These are phyloP conservation scores for Metarhizium album DNA, from an alignment of 2,329 filamentous ascomycete species.

Conservation along the genomic window DNA sequence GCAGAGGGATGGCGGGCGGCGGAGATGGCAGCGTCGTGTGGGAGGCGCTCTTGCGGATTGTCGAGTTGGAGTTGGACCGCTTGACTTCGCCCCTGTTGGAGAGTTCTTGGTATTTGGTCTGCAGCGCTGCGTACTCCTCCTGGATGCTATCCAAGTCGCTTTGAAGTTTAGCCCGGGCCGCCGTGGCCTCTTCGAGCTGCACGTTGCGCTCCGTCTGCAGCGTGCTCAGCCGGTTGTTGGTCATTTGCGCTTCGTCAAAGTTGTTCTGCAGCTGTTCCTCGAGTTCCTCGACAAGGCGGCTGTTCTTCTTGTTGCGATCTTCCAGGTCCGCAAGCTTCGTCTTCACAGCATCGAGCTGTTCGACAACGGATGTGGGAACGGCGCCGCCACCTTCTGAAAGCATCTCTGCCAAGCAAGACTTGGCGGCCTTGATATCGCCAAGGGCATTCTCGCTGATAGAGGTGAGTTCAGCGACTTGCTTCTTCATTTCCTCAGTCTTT, in stretches of 20 bases:
- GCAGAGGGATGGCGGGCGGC: conserved; percentile 89
- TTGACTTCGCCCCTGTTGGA: conserved; percentile 34
- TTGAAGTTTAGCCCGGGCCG: conserved; percentile 51
- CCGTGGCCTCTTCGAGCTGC: conserved; percentile 69
- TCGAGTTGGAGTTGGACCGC: conserved; percentile 53
- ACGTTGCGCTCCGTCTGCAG: conserved; percentile 63
- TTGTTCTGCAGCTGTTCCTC: conserved; percentile 93
- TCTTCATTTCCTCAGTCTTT: conserved; percentile 46
- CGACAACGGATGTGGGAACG: conserved; percentile 35
- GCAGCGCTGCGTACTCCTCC: conserved; percentile 63
- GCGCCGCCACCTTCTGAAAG: conserved; percentile 36
- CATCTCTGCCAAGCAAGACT: conserved; percentile 41
- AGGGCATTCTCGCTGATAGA: conserved; percentile 48
- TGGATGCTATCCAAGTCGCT: conserved; percentile 56
- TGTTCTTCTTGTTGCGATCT: conserved; percentile 75
- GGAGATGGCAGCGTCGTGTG: conserved; percentile 82
- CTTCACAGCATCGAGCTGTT: conserved; percentile 52
- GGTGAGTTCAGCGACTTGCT: conserved; percentile 43
- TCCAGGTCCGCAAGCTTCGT: conserved; percentile 54
- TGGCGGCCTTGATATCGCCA: conserved; percentile 51
- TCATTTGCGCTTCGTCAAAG: conserved; percentile 83
- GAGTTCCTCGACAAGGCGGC: conserved; percentile 83
- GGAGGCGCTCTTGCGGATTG: conserved; percentile 75
- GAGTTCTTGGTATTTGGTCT: conserved; percentile 54
- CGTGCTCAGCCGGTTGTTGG: conserved; percentile 76